Conservation (phyloP, 208 protist genomes). For the Entamoeba histolytica region DNA sequence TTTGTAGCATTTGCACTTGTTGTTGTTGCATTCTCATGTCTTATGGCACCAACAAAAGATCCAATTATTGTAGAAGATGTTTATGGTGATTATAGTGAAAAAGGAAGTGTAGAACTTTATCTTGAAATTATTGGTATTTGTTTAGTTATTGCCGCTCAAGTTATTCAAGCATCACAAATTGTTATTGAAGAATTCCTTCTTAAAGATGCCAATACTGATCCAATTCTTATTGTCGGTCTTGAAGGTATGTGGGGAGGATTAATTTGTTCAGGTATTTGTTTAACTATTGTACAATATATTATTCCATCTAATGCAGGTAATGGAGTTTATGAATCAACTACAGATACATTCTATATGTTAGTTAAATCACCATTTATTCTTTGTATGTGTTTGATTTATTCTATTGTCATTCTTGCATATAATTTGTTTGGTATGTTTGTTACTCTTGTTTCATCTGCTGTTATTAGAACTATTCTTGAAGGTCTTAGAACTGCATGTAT, state of each 20-base stretch:
- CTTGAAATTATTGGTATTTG: slow-evolving; percentile 34
- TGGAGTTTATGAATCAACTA: slow-evolving; percentile 13
- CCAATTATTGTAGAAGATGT: neutral
- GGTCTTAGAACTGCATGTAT: slow-evolving; percentile 28
- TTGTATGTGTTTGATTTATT: slow-evolving; percentile 11
- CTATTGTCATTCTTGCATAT: slow-evolving; percentile 26
- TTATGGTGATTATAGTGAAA: neutral
- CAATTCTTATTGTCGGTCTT: slow-evolving; percentile 63
- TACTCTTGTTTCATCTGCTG: slow-evolving; percentile 21
- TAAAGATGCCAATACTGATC: slow-evolving; percentile 42
- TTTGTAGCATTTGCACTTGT: slow-evolving; percentile 43
- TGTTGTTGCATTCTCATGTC: slow-evolving; percentile 48
- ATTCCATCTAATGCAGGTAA: neutral
- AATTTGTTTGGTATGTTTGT: slow-evolving; percentile 38
- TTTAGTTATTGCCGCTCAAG: slow-evolving; percentile 52
- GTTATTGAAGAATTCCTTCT: slow-evolving; percentile 59
- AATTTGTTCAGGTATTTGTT: slow-evolving; percentile 42
- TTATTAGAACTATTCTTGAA: slow-evolving; percentile 35
- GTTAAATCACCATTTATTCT: slow-evolving; percentile 5
- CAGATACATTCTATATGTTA: slow-evolving; percentile 28
- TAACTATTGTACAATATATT: slow-evolving; percentile 32
- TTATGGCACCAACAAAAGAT: slow-evolving; percentile 16
- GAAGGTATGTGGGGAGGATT: slow-evolving; percentile 58
- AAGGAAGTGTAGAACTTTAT: neutral
- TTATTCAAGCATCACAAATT: slow-evolving; percentile 60